Percentiles rank a stretch among this genome's conserved stretches.
These are phyloP conservation scores for Purshia tridentata DNA, from an alignment of 306 rosid genomes.

Conservation along the genomic window DNA sequence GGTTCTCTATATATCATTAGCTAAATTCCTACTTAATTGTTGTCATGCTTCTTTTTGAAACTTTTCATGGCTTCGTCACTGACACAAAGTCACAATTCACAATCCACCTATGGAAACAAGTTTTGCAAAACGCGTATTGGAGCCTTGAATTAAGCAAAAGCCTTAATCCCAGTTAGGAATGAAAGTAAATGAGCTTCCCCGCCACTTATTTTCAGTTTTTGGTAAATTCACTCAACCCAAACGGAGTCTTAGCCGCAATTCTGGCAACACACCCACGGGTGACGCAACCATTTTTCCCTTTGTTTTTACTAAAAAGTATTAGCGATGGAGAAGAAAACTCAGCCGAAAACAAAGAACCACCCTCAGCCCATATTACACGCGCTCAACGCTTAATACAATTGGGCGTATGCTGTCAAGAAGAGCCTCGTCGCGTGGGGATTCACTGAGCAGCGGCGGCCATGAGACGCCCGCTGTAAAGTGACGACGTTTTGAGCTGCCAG, in stretches of 20 bases:
- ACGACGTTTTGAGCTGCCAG: constrained; percentile 35
- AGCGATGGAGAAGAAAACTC: not conserved
- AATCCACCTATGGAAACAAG: not conserved
- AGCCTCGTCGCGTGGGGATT: not conserved
- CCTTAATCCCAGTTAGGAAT: not conserved
- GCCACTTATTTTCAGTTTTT: not conserved
- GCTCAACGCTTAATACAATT: not conserved
- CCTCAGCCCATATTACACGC: constrained; percentile 1
- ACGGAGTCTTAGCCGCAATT: constrained; percentile 25
- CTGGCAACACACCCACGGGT: constrained; percentile 4
- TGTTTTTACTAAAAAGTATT: not conserved
- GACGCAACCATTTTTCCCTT: constrained; percentile 19
- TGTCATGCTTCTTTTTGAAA: no score
- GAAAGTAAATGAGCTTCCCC: not conserved
- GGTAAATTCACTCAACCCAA: not conserved
- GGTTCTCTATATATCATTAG: no score
- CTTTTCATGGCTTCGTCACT: not conserved
- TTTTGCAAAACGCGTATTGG: not conserved
- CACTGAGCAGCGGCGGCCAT: constrained; percentile 17
- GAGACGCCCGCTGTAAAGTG: constrained; percentile 41
- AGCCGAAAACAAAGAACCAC: not conserved
- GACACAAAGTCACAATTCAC: not conserved
- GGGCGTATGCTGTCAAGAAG: not conserved
- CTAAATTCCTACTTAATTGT: not conserved
- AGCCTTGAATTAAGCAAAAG: not conserved